Base-by-base conservation (phyloP, 352 stramenopile genomes). In the Phytophthora meadii region DNA sequence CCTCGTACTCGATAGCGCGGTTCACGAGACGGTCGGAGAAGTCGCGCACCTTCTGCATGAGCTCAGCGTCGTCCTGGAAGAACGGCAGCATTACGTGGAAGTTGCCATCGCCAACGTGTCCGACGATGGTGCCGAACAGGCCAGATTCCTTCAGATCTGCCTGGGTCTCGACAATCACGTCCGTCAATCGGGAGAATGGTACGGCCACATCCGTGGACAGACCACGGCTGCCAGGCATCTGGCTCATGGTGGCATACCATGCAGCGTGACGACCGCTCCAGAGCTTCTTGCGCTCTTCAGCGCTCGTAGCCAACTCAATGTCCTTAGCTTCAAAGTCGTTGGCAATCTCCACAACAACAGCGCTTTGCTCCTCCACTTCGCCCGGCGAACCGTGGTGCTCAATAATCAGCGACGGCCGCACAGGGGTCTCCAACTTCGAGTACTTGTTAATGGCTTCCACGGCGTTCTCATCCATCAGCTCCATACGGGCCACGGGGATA, bases 11-110 rank as follows among this genome's bases (percentile, higher is more conserved):
- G 9, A 98, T 81, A n/a, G 94, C 93, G n/a, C 85, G 79, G 54
- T 89, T 70, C 37, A 94, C 86, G 11, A 95, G 70, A 11, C 84
- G 84, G 56, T 93, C 82, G 55, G 94, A 98, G 36, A 99, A 94
- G 27, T 85, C 72, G 51, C 92, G 83, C 39, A 98, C 84, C 61
- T 92, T 90, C 17, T 77, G 57, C 70, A 98, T 87, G 48, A 98
- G 85, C 53, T 88, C 74, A 5, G 84, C 71, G 57, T 99, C 79
- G 54, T 97, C 80, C 39, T 75, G 77, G 57, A 93, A 80, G 64
- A 97, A 90, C 19, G 98, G 93, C 47, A 99, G 76, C 72, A 99
- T 98, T 44, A 96, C 96, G 79, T 99, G 97, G 74, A 99, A 99
- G 79, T 99, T 99, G 41, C 97, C 97, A 68, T 99, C 97, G 19